Evolutionary conservation across 257 asterid genomes (phyloP).

Genomic region (Solanum ossicruentum): DNA sequence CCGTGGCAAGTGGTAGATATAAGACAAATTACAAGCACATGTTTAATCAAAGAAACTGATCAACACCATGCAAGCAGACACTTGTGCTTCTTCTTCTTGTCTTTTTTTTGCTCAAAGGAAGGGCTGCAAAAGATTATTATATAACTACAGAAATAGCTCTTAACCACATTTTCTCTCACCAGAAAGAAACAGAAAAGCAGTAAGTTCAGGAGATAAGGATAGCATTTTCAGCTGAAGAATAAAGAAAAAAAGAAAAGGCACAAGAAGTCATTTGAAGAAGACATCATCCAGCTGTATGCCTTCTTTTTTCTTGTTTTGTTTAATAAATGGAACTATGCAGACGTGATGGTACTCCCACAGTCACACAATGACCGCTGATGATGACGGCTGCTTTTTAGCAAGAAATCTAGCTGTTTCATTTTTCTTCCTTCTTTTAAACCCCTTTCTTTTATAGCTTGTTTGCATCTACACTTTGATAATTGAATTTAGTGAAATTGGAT

Average conservation of each 20-base stretch:
- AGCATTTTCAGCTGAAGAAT: not conserved
- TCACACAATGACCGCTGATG: not conserved
- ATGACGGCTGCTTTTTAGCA: not conserved
- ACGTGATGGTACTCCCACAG: not conserved
- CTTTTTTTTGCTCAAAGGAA: not conserved
- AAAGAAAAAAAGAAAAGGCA: not conserved
- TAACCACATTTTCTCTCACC: not conserved
- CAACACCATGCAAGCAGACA: constrained; percentile 35
- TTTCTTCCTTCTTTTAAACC: not conserved
- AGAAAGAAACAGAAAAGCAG: not conserved
- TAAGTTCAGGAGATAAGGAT: constrained; percentile 1
- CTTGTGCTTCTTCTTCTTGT: not conserved
- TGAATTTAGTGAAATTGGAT: no score
- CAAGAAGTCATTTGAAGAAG: not conserved
- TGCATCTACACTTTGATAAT: no score
- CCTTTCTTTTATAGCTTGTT: no score
- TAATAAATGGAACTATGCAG: not conserved
- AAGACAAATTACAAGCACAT: constrained; percentile 8
- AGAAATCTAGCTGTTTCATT: not conserved
- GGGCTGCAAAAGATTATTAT: not conserved
- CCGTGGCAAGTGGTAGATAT: constrained; percentile 6
- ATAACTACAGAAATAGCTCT: not conserved
- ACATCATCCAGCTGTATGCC: not conserved
- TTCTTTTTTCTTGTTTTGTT: not conserved
- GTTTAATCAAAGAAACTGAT: not conserved